Conservation (phyloP, 495 filamentous ascomycete genomes). For the Aspergillus homomorphus region DNA sequence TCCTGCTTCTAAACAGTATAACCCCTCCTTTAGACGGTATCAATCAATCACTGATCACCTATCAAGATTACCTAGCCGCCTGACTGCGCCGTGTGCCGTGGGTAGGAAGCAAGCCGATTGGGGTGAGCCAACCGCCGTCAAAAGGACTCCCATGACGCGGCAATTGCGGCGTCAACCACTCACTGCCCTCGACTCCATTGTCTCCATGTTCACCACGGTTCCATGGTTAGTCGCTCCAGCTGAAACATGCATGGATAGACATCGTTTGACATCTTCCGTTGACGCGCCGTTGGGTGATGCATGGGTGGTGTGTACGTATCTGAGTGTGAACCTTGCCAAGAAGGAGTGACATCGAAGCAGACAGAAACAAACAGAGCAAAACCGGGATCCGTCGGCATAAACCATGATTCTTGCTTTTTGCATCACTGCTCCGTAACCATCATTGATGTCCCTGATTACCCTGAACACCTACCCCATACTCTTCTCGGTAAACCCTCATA, state of each 20-base stretch:
- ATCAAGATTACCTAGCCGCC: not conserved
- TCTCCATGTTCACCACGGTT: not conserved
- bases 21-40: not conserved
- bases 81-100: not conserved
- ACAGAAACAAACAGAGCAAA: not conserved
- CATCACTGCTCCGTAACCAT: too few relatives aligned
- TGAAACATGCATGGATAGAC: conserved; percentile 3
- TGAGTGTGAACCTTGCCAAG: conserved; percentile 12
- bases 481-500: too few relatives aligned
- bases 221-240: conserved; percentile 1
- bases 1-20: not conserved
- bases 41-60: not conserved
- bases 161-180: conserved; percentile 2
- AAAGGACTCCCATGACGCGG: not conserved
- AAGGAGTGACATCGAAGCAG: not conserved
- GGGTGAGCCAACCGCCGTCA: conserved; percentile 2
- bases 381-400: not conserved
- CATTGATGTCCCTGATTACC: not conserved
- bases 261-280: not conserved
- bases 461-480: not conserved
- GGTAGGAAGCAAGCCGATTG: conserved; percentile 6
- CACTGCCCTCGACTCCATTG: not conserved
- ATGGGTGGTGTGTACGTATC: not conserved
- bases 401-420: too few relatives aligned
- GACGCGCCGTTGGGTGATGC: conserved; percentile 3